Evolutionary conservation across 73 alveolate genomes (phyloP).

Genomic region (Uronychia setigera): DNA sequence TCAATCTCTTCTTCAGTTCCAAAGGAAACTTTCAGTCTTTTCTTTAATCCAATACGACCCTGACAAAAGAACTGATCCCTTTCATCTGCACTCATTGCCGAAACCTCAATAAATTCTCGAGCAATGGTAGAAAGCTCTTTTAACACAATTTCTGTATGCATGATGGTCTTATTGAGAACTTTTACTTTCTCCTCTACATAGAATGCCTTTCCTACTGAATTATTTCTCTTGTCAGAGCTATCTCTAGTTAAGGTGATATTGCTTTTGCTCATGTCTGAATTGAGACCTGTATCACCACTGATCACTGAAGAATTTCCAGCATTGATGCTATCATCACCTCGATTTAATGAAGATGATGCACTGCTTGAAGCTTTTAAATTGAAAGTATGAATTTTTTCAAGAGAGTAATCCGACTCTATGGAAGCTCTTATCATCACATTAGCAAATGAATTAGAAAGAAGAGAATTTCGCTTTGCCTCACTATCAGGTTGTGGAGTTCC

Average conservation of each 20-base stretch:
- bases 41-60: conserved; percentile 31
- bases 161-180: conserved; percentile 22
- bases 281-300: not conserved
- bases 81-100: not conserved
- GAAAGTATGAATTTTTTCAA: conserved; percentile 61
- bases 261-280: not conserved
- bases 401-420: conserved; percentile 5
- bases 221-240: not conserved
- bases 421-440: conserved; percentile 13
- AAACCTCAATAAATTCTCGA: not conserved
- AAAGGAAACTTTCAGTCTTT: conserved; percentile 43
- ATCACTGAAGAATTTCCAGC: not conserved
- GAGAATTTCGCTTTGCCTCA: not conserved
- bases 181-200: conserved; percentile 35
- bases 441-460: not conserved
- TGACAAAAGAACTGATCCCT: not conserved
- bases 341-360: not conserved
- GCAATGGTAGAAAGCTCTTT: not conserved
- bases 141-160: not conserved
- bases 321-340: not conserved
- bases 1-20: conserved; percentile 57
- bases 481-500: conserved; percentile 2
- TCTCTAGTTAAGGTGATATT: not conserved
- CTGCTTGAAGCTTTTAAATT: conserved; percentile 12
- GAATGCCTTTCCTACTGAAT: conserved; percentile 8